Evolutionary conservation across 1,139 yeast genomes (phyloP), one percentile per base, ranked within the genome.

Genomic region (Sugiyamaella japonica): DNA sequence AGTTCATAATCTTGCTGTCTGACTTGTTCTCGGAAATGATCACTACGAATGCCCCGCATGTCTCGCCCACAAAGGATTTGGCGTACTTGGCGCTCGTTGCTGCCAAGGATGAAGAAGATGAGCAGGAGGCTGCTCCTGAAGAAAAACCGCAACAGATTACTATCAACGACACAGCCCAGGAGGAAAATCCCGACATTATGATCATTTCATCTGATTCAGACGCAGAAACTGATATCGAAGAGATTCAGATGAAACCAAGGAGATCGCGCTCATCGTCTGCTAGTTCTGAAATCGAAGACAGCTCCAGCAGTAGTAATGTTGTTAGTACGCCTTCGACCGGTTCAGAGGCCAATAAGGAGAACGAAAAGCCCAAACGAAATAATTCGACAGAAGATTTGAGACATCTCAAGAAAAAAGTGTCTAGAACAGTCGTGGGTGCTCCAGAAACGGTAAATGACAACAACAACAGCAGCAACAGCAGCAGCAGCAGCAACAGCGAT

Each of bases 81-180:
- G 97, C 97, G 0, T 91, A 86, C 66, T 75, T 93, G 61, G 93
- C 98, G 1, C 86, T 93, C 61, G 83, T 89, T 13, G 62, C 63
- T 8, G 61, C 65, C 2, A 42, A 58, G 23, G 58, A 55, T 25
- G 67, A 59, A 34, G 38, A 41, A 25, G 51, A 48, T 15, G 45
- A 39, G n/a, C 39, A 39, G 40, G 28, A 10, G 25, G 5, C 17
- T 15, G 25, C 9, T 25, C 12, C 17, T 28, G 47, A 32, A 10
- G 36, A 28, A n/a, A 16, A 48, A n/a, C 36, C 44, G 12, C 45
- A 42, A 7, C 38, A 39, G n/a, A 16, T 34, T 20, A 41, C 52
- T 12, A 38, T 32, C 17, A 8, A 34, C 34, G 42, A 37, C 34
- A 40, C 42, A 1, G 32, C 15, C 3, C 40, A 41, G 7, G 42